Evolutionary conservation across 768 basidiomycete genomes (phyloP), one percentile per base, ranked within the genome.

Genomic region (Trametes maxima): DNA sequence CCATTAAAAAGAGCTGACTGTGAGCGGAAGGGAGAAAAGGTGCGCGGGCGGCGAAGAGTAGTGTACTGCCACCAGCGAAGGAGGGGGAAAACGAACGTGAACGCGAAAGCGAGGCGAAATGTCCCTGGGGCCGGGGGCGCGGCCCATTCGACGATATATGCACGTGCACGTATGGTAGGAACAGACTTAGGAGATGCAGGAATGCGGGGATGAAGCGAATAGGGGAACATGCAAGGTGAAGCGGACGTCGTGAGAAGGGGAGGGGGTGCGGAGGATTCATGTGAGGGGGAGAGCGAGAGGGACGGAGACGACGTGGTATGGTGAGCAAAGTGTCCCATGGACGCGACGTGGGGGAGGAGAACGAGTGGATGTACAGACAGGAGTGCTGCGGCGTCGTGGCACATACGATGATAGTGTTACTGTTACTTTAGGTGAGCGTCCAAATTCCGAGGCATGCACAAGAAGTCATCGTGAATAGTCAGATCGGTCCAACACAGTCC

Each of bases 401-500:
- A 53, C 54, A 50, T 39, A 45, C 19, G 47, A 55, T 36, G 59
- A 57, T 63, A 63, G 25, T 55, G 62, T 59, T 64, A 64, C 62
- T 59, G 57, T 64, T 59, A 64, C 53, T 59, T 58, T 64, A 64
- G 54, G 44, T n/a, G 39, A 63, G 25, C 55, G 60, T 59, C 62
- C 54, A 36, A 16, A 37, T 14, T 33, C 24, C 21, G 17, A 53
- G 36, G 53, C 21, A 24, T 22, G 45, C 56, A 54, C 46, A 54
- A 37, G 54, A 39, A 33, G 13, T 14, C 36, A 37, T 52, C 51
- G 36, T 40, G 43, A 22, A 6, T 33, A 46, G 21, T 60, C 33
- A 14, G 22, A 24, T 24, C 6, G 54, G 59, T 60, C 57, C 49
- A 36, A 51, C 12, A 28, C 16, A 33, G 36, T 36, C 44, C 5